These are phyloP conservation scores for Astrothelium macrocarpum DNA, from an alignment of 495 filamentous ascomycete species.

Conservation along the genomic window DNA sequence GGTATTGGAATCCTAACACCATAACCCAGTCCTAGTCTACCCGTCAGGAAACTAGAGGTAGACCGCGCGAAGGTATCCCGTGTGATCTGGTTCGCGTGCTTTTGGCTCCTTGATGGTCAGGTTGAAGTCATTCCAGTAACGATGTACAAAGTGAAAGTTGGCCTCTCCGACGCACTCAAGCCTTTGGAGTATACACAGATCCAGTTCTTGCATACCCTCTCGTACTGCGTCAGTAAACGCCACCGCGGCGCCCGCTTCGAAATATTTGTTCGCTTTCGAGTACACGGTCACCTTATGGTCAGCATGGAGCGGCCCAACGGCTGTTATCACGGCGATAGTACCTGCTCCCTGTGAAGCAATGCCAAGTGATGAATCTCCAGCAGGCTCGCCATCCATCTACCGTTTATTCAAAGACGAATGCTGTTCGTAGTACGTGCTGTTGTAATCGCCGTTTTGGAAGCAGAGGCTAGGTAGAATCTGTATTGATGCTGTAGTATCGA, in stretches of 20 bases:
- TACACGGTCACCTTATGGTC: slow-evolving; percentile 19
- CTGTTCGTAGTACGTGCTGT: not conserved
- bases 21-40: not conserved
- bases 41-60: not conserved
- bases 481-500: not conserved
- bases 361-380: not conserved
- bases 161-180: slow-evolving; percentile 11
- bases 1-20: not conserved
- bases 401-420: not conserved
- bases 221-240: slow-evolving; percentile 18
- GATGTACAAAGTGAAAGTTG: slow-evolving; percentile 3
- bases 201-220: slow-evolving; percentile 16
- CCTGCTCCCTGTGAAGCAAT: slow-evolving; percentile 21
- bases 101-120: not conserved
- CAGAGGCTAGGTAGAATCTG: not conserved
- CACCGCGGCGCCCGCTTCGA: slow-evolving; percentile 22
- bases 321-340: slow-evolving; percentile 17
- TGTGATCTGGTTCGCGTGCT: not conserved
- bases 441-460: not conserved
- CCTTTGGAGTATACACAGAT: slow-evolving; percentile 16
- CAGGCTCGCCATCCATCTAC: not conserved
- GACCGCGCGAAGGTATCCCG: not conserved
- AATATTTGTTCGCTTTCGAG: slow-evolving; percentile 16
- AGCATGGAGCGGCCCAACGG: slow-evolving; percentile 19
- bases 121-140: slow-evolving; percentile 12